Evolutionary conservation across 305 asterid genomes (phyloP), one percentile per base, ranked within the genome.

Genomic region (Euphrasia arctica): DNA sequence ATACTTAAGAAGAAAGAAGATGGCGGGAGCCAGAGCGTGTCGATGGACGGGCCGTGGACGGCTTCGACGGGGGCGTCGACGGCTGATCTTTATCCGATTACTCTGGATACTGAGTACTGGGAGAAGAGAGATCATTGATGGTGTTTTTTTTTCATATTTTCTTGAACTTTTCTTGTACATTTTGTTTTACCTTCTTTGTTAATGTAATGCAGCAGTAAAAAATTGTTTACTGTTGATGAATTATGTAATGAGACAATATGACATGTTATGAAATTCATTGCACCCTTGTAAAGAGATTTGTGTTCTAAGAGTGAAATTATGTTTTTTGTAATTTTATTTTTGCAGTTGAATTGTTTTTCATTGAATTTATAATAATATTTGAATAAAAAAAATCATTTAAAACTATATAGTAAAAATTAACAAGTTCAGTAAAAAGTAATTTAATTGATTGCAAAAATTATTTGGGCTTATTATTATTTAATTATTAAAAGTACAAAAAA

Each of bases 31-130:
- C 79, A 68, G 67, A 75, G 84, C 34, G 31, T 65, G 14, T 75
- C 84, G 0, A 70, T 67, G 58, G 84, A 82, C 36, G 66, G 4
- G 12, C 83, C 87, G 0, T 74, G 85, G 83, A 75, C 80, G 1
- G 70, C 72, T 32, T 75, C 84, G 22, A 56, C 95, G 1, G 32
- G 73, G 15, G 22, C 74, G 25, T 66, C 86, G 4, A 50, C 80
- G 3, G 47, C 65, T 3, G 95, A 82, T 71, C 77, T 86, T 8
- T 86, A 83, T 60, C 85, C 95, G 3, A 8, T 66, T 50, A 54
- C 54, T 50, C 4, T 66, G 62, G 79, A 74, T 52, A 66, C 78
- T 9, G 70, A 66, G 9, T 84, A 72, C 67, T 82, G 81, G 85
- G 81, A 74, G 45, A 66, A 66, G 69, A 79, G 85, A 54, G 69